A percentile compares a stretch with the other conserved stretches of the same genome.
Conservation (phyloP, 2,329 filamentous ascomycete species). For the Verruconis gallopava region DNA sequence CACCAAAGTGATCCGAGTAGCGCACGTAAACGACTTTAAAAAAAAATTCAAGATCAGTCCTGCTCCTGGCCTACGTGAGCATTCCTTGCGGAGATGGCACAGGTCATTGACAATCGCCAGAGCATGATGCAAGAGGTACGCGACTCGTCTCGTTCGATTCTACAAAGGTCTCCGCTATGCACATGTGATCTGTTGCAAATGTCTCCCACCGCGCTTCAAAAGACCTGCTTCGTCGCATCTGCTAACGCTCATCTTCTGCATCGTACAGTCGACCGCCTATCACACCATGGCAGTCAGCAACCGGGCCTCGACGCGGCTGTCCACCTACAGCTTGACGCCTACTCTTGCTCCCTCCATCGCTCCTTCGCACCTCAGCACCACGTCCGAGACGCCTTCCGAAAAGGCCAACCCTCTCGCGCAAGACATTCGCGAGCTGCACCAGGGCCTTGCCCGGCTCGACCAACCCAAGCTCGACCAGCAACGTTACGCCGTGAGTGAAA, state of each 20-base stretch:
- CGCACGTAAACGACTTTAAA: not conserved
- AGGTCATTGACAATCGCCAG: not conserved
- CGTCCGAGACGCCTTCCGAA: conserved; percentile 17
- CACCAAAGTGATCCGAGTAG: not conserved
- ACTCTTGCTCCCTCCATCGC: conserved; percentile 39
- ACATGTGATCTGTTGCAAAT: too few species aligned
- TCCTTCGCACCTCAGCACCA: conserved; percentile 26
- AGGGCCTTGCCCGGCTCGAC: conserved; percentile 74
- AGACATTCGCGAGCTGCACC: conserved; percentile 64
- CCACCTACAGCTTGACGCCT: conserved; percentile 37
- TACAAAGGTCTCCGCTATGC: too few species aligned
- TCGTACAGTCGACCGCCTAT: not conserved
- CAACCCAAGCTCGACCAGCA: conserved; percentile 76
- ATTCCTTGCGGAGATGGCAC: not conserved
- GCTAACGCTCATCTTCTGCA: not conserved
- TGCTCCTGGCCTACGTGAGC: not conserved
- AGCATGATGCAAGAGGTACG: not conserved
- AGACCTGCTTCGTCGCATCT: not conserved
- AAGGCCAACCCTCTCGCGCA: conserved; percentile 39
- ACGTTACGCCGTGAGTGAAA: conserved; percentile 63
- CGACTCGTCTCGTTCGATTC: too few species aligned
- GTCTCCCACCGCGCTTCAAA: too few species aligned
- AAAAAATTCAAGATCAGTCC: not conserved
- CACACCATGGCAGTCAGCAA: conserved; percentile 1
- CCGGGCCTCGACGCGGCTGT: conserved; percentile 28